Evolutionary conservation across 179 eudicot species (phyloP).

Genomic region (Gypsophila paniculata): DNA sequence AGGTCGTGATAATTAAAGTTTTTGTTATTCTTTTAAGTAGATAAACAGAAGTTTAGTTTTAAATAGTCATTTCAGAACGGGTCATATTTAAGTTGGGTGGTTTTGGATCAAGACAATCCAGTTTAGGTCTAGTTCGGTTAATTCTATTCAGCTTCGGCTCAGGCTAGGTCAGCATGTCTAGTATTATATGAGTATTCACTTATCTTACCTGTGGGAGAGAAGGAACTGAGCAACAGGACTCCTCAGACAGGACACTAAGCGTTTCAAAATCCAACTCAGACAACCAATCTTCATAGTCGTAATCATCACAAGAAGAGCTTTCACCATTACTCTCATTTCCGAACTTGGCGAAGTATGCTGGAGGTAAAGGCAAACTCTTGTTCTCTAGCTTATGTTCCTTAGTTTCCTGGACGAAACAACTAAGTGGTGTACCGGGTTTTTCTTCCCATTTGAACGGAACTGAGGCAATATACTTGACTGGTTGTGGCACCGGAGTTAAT

Average conservation of each 20-base stretch:
- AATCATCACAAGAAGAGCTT: slow-evolving; percentile 27
- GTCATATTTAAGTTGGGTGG: no score
- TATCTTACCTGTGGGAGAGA: slow-evolving; percentile 14
- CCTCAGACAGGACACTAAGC: slow-evolving; percentile 30
- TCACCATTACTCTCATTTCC: slow-evolving; percentile 25
- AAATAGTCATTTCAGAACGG: no score
- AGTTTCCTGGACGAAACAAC: slow-evolving; percentile 31
- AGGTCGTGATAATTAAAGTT: no score
- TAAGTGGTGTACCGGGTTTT: slow-evolving; percentile 80
- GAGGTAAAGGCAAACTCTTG: slow-evolving; percentile 31
- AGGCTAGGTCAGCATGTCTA: background rate
- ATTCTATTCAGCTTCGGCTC: no score
- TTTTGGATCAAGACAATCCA: no score
- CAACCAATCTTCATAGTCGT: slow-evolving; percentile 33
- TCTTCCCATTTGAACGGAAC: slow-evolving; percentile 91
- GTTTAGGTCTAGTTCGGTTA: no score
- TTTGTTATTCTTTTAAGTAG: no score
- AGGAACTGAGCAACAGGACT: slow-evolving; percentile 38
- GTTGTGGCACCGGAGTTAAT: slow-evolving; percentile 26
- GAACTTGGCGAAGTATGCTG: slow-evolving; percentile 30
- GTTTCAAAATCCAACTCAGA: slow-evolving; percentile 40
- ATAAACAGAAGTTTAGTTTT: no score
- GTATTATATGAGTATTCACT: background rate
- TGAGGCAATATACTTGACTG: slow-evolving; percentile 49
- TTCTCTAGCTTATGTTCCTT: slow-evolving; percentile 22